Base-by-base conservation (phyloP, 768 basidiomycete species). In the Tylopilus balloui region DNA sequence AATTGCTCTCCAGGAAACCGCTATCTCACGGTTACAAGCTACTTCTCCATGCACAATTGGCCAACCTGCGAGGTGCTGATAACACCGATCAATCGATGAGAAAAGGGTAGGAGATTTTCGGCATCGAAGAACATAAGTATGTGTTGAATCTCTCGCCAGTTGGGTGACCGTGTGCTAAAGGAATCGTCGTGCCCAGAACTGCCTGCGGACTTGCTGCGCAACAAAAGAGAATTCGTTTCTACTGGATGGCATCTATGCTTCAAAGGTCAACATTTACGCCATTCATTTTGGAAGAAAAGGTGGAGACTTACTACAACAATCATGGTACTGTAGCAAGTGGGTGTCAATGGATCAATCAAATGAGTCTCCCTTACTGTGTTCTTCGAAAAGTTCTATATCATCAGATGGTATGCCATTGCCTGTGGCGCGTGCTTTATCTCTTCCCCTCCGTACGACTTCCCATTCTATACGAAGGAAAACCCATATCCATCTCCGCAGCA, bases 381-480 rank as follows among this genome's bases (percentile, higher is more conserved):
- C 31, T 23, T 51, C 45, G 14, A 52, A 50, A 15, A 62, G 52
- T 21, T 62, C 60, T 3, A 54, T 43, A 21, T 45, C 53, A 27
- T 54, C 51, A 10, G 47, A 31, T 19, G 47, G 38, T 45, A 29
- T 12, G 32, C 45, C 48, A n/a, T 51, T 53, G 23, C 44, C 51
- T 7, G 29, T 25, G 8, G 37, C 12, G n/a, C 20, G 42, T 3
- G 45, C 21, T 48, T 20, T 48, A n/a, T 50, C 60, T 17, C 51
- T 59, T 29, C 70, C 67, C 60, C 73, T 74, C 69, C 81, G 90
- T 42, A 92, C 80, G 9, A 84, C 78, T 70, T 98, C 95, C 96
- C 95, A 99, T 70, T 99, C 96, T 35, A 98, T 81, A 31, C 96
- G 81, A 54, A 98, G 69, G 69, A 96, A 98, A 23, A 96, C 92